Conservation (phyloP, 768 basidiomycete species). For the Gymnopilus dilepis region DNA sequence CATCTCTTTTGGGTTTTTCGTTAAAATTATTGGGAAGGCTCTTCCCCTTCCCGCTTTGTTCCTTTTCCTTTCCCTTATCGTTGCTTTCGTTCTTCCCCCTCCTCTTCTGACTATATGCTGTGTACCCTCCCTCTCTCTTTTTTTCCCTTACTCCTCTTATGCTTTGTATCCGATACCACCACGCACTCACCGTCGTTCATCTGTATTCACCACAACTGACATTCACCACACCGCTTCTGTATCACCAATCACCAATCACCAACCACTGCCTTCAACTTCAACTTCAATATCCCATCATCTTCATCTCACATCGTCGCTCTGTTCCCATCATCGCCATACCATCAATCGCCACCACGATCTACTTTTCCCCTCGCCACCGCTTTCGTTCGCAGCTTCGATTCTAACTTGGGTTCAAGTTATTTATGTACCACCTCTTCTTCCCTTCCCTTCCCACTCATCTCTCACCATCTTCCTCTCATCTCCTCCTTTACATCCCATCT, state of each 20-base stretch:
- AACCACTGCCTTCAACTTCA: neutral
- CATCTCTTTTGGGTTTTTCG: neutral
- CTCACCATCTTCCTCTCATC: neutral
- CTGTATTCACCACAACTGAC: neutral
- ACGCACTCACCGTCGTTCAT: neutral
- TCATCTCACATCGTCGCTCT: neutral
- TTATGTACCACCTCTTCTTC: neutral
- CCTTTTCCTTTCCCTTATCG: neutral
- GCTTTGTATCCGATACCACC: neutral
- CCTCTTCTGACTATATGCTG: neutral
- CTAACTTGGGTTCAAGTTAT: neutral
- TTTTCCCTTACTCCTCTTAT: neutral
- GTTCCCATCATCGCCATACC: neutral
- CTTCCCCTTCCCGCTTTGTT: neutral
- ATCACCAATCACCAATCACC: neutral
- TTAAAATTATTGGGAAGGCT: conserved; percentile 15
- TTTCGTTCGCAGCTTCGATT: neutral
- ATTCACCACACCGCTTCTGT: neutral
- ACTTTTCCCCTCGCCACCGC: neutral
- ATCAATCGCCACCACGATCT: neutral
- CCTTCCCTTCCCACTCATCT: neutral
- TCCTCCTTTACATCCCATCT: neutral
- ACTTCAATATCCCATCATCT: neutral
- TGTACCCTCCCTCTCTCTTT: too few species aligned
- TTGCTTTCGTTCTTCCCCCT: neutral